These are phyloP conservation scores for Blepharisma japonicum DNA, from an alignment of 73 alveolate genomes.

Conservation along the genomic window DNA sequence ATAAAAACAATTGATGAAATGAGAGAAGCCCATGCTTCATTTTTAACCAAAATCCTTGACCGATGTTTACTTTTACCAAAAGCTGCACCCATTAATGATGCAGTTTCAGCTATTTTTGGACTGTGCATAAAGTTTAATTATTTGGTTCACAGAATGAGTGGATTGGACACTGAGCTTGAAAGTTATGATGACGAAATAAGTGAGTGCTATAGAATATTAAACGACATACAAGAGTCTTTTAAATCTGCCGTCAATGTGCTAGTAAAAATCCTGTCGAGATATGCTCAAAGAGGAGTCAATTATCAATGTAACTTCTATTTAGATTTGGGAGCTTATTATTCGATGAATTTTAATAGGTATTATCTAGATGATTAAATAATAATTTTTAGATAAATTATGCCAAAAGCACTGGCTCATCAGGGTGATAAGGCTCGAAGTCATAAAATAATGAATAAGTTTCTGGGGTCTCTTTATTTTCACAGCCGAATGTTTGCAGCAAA, in stretches of 20 bases:
- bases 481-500: conserved; percentile 14
- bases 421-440: conserved; percentile 14
- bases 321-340: background rate
- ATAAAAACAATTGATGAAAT: conserved; percentile 18
- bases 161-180: background rate
- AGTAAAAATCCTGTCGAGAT: background rate
- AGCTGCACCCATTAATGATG: background rate
- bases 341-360: conserved; percentile 14
- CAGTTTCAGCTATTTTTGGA: conserved; percentile 9
- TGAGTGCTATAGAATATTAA: background rate
- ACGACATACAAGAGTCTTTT: background rate
- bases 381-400: background rate
- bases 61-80: background rate
- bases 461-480: conserved; percentile 10
- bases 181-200: background rate
- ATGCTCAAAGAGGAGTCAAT: background rate
- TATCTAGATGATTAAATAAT: conserved; percentile 1
- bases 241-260: background rate
- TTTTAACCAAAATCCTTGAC: background rate
- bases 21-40: background rate
- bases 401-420: conserved; percentile 20
- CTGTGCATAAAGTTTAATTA: background rate
- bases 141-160: background rate
- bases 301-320: background rate
- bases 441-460: background rate